Evolutionary conservation across 106 monocot species (phyloP).

Genomic region (Dioscorea zingiberensis): DNA sequence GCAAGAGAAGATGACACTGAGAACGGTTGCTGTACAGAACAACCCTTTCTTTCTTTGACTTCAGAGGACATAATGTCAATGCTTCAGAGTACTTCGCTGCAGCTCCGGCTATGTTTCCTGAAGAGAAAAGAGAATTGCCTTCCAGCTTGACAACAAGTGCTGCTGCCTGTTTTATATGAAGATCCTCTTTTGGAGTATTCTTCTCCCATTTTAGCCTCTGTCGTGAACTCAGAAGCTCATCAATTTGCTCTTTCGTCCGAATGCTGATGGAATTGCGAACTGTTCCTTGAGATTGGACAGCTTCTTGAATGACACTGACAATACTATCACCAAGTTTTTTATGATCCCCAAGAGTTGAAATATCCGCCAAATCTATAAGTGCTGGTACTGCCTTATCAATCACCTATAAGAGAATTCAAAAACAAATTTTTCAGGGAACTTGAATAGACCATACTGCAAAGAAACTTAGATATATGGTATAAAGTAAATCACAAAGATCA

Average conservation of each 20-base stretch:
- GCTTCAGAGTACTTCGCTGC: slow-evolving; percentile 89
- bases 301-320: slow-evolving; percentile 54
- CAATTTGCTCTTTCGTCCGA: slow-evolving; percentile 45
- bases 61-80: slow-evolving; percentile 73
- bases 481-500: too few relatives aligned
- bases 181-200: slow-evolving; percentile 79
- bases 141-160: slow-evolving; percentile 81
- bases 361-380: slow-evolving; percentile 63
- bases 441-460: background rate
- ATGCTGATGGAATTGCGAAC: slow-evolving; percentile 16
- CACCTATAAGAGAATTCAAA: slow-evolving; percentile 35
- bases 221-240: slow-evolving; percentile 56
- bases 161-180: slow-evolving; percentile 80
- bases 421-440: background rate
- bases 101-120: slow-evolving; percentile 75
- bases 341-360: slow-evolving; percentile 62
- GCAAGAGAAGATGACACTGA: slow-evolving; percentile 91
- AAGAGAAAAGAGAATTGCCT: slow-evolving; percentile 89
- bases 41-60: slow-evolving; percentile 87
- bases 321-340: slow-evolving; percentile 71
- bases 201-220: slow-evolving; percentile 68
- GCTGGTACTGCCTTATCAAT: slow-evolving; percentile 68
- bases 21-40: slow-evolving; percentile 88
- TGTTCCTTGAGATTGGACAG: slow-evolving; percentile 31
- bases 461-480: background rate